These are phyloP conservation scores for Diaporthe capsici DNA, from an alignment of 2,329 filamentous ascomycete species.

Conservation along the genomic window DNA sequence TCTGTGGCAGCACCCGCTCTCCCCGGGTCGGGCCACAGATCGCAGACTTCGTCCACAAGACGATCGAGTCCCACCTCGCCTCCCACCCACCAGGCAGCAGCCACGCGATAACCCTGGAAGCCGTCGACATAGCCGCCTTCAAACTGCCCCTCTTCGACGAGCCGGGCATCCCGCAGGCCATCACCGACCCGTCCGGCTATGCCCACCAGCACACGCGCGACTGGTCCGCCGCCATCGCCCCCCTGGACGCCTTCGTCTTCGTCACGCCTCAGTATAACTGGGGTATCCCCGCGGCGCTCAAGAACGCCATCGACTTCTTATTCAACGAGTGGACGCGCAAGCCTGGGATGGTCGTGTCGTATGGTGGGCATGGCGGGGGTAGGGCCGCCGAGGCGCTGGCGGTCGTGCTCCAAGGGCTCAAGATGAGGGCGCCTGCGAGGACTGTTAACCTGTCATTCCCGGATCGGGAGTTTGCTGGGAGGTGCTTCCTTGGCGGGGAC, in stretches of 20 bases:
- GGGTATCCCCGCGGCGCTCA: slow-evolving; percentile 61
- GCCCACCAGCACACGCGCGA: slow-evolving; percentile 51
- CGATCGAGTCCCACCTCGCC: slow-evolving; percentile 41
- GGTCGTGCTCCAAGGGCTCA: slow-evolving; percentile 45
- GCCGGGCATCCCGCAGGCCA: slow-evolving; percentile 48
- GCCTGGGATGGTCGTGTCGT: slow-evolving; percentile 61
- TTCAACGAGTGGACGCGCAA: slow-evolving; percentile 65
- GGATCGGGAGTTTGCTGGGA: slow-evolving; percentile 29
- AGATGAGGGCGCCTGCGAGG: slow-evolving; percentile 45
- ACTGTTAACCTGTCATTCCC: slow-evolving; percentile 47
- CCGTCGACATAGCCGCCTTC: slow-evolving; percentile 50
- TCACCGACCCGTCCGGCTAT: slow-evolving; percentile 49
- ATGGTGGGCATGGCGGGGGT: slow-evolving; percentile 58
- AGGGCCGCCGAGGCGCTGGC: slow-evolving; percentile 47
- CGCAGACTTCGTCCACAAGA: slow-evolving; percentile 42
- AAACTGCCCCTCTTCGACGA: slow-evolving; percentile 56
- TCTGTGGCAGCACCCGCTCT: slow-evolving; percentile 47
- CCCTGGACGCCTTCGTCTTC: slow-evolving; percentile 52
- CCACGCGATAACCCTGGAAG: slow-evolving; percentile 29
- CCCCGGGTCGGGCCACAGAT: slow-evolving; percentile 46
- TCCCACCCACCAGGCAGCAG: not conserved
- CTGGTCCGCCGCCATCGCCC: slow-evolving; percentile 51
- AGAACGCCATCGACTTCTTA: slow-evolving; percentile 67
- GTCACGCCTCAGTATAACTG: slow-evolving; percentile 61
- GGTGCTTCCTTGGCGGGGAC: slow-evolving; percentile 39